Conservation (phyloP, 1,139 yeast species). For the Yamadazyma blattariae region DNA sequence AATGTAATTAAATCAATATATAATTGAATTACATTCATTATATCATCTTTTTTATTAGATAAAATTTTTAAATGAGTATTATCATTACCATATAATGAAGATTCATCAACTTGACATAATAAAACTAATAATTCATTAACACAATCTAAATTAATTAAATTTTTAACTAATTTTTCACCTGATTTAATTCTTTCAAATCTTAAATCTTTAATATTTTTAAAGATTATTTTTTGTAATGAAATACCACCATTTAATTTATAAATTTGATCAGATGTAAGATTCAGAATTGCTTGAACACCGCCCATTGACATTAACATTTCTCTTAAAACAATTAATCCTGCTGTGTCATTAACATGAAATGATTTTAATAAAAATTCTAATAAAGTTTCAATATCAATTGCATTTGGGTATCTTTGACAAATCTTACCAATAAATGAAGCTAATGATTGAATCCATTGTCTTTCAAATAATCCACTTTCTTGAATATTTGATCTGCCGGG, state of each 20-base stretch:
- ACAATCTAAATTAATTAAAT: constrained; percentile 44
- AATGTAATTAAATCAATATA: constrained; percentile 58
- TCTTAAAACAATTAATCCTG: constrained; percentile 66
- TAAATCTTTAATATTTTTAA: constrained; percentile 59
- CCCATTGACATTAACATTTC: constrained; percentile 77
- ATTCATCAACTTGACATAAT: constrained; percentile 51
- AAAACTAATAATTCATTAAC: constrained; percentile 65
- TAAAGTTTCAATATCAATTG: constrained; percentile 55
- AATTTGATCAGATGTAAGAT: constrained; percentile 65
- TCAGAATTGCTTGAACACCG: constrained; percentile 69
- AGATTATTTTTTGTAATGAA: constrained; percentile 54
- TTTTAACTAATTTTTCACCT: constrained; percentile 50
- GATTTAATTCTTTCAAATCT: constrained; percentile 48
- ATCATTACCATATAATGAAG: constrained; percentile 36
- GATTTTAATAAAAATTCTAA: constrained; percentile 62
- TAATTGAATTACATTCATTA: constrained; percentile 61
- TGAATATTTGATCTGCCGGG: constrained; percentile 68
- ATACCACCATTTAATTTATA: constrained; percentile 66
- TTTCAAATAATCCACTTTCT: constrained; percentile 75
- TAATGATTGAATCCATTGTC: constrained; percentile 81
- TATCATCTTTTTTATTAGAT: constrained; percentile 71
- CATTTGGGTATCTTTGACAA: constrained; percentile 48
- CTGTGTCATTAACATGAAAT: constrained; percentile 57
- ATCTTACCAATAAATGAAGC: constrained; percentile 66
- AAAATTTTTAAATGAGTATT: constrained; percentile 65